Evolutionary conservation across 2,329 filamentous ascomycete genomes (phyloP), one percentile per base, ranked within the genome.

Genomic region (Diaporthe sp.): DNA sequence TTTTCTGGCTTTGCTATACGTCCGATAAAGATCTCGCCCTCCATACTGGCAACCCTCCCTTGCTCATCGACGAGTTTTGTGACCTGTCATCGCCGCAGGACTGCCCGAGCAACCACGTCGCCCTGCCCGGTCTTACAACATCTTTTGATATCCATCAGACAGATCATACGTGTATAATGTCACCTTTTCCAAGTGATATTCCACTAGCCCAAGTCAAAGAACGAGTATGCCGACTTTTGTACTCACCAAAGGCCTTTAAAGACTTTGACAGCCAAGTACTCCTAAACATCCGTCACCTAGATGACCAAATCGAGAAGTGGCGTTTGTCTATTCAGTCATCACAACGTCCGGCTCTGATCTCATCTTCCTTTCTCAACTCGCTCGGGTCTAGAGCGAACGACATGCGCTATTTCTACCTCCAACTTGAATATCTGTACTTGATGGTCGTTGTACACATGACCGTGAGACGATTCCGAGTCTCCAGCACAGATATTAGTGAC

Each of bases 261-360:
- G 22, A 38, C 45, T 38, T 50, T 25, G 61, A 67, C 19, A 67
- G 45, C 19, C 42, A 67, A 52, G 30, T 52, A n/a, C 61, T 67
- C 28, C 22, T 35, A 17, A 50, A 67, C 19, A 38, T 67, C 17
- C 61, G 61, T 25, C 42, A 19, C 2, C 42, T 67, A 22, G 61
- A 67, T 67, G 61, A 67, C 30, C 17, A 52, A 67, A 67, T 67
- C 22, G 45, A 67, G 61, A 15, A 67, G 19, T 67, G 61, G 42
- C 61, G 42, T 33, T 17, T 52, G 22, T 67, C 61, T 38, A 38
- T 50, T 12, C 22, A 12, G 30, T n/a, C 61, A 6, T 22, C 30
- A 19, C 61, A 25, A 25, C 61, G 61, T 38, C 61, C 61, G 12
- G 45, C 30, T 52, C 61, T 67, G 9, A 25, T 67, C 7, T 50